Evolutionary conservation across 805 yeast genomes (phyloP).

Genomic region (Pichia membranifaciens): DNA sequence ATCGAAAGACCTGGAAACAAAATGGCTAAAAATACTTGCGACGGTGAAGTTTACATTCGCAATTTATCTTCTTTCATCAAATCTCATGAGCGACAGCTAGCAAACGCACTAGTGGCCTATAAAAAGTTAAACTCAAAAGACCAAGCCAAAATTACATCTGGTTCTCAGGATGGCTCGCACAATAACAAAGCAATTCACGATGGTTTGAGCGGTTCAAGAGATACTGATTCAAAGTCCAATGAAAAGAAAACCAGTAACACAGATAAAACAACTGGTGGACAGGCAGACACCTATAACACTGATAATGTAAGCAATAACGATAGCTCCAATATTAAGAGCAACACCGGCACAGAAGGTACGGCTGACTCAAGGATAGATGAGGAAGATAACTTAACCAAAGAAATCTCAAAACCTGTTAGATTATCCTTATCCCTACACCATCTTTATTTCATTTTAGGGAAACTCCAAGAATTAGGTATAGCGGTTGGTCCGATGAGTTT

Average conservation of each 20-base stretch:
- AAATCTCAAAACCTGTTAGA: constrained; percentile 43
- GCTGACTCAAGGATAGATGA: constrained; percentile 11
- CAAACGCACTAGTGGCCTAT: constrained; percentile 52
- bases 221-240: neutral
- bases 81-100: constrained; percentile 52
- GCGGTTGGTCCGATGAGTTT: constrained; percentile 59
- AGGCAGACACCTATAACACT: neutral
- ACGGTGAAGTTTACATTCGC: constrained; percentile 54
- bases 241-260: neutral
- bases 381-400: constrained; percentile 10
- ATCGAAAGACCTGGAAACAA: neutral
- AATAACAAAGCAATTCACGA: neutral
- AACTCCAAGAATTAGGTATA: constrained; percentile 43
- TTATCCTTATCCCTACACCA: constrained; percentile 58
- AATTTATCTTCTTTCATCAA: constrained; percentile 48
- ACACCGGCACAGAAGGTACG: neutral
- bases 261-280: neutral
- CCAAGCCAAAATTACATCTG: neutral
- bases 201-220: neutral
- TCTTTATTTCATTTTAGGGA: constrained; percentile 53
- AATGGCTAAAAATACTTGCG: constrained; percentile 32
- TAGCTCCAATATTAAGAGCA: neutral
- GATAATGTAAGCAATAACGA: constrained; percentile 1
- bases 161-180: neutral
- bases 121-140: constrained; percentile 33